Conservation (phyloP, 331 rosid species). For the Rhamnella rubrinervis region DNA sequence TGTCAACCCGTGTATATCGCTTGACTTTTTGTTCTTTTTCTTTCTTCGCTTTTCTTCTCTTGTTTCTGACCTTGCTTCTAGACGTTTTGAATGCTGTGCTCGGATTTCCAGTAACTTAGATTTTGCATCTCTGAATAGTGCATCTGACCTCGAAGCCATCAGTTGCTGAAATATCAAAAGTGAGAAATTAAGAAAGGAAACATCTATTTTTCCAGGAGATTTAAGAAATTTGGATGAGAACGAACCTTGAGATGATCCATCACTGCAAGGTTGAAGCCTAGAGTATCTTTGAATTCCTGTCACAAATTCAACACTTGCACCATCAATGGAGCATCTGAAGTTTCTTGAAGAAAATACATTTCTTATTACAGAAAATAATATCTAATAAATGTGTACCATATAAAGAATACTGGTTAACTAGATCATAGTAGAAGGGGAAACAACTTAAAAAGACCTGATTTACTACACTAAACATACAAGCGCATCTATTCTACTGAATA, state of each 20-base stretch:
- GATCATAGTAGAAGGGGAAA: background rate
- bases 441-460: background rate
- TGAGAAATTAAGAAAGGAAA: background rate
- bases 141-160: conserved; percentile 84
- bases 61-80: conserved; percentile 48
- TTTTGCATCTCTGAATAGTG: conserved; percentile 71
- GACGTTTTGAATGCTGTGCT: conserved; percentile 59
- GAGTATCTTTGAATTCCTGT: conserved; percentile 83
- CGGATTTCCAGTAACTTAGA: conserved; percentile 72
- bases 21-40: conserved; percentile 43
- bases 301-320: conserved; percentile 24
- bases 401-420: background rate
- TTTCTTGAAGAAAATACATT: background rate
- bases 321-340: conserved; percentile 25
- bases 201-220: conserved; percentile 8
- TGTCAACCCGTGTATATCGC: conserved; percentile 21
- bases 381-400: background rate
- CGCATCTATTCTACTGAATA: too few relatives aligned
- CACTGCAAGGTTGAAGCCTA: conserved; percentile 94
- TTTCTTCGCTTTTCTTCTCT: conserved; percentile 58
- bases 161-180: conserved; percentile 66
- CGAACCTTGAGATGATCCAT: conserved; percentile 95
- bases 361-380: background rate
- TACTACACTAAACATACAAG: too few relatives aligned
- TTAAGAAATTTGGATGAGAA: conserved; percentile 26